Evolutionary conservation across 306 rosid genomes (phyloP).

Genomic region (Pachyrhizus erosus): DNA sequence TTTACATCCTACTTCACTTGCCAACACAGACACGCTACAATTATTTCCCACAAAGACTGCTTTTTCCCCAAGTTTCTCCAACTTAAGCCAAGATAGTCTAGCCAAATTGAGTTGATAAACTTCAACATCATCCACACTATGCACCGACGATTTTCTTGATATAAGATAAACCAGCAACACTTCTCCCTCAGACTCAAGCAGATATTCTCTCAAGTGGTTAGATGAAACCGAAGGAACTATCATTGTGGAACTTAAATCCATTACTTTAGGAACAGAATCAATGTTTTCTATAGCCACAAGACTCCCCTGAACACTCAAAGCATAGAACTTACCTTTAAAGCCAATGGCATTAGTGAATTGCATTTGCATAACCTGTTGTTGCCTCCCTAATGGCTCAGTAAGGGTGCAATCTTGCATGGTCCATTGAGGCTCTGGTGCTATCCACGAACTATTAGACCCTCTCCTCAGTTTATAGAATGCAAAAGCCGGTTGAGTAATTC

Average conservation of each 20-base stretch:
- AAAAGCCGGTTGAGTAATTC: slow-evolving; percentile 39
- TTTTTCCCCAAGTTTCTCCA: slow-evolving; percentile 26
- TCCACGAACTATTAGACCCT: not conserved
- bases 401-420: slow-evolving; percentile 29
- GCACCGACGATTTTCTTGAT: slow-evolving; percentile 25
- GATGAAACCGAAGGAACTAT: slow-evolving; percentile 34
- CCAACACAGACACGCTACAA: slow-evolving; percentile 30
- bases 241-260: slow-evolving; percentile 19
- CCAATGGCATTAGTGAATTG: slow-evolving; percentile 43
- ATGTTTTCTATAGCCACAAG: not conserved
- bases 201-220: slow-evolving; percentile 38
- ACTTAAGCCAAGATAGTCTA: slow-evolving; percentile 29
- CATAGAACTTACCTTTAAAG: slow-evolving; percentile 26
- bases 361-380: slow-evolving; percentile 16
- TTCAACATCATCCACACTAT: slow-evolving; percentile 38
- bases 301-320: slow-evolving; percentile 22
- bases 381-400: slow-evolving; percentile 1
- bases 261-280: not conserved
- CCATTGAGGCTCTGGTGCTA: slow-evolving; percentile 15
- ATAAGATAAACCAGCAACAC: slow-evolving; percentile 32
- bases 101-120: slow-evolving; percentile 17
- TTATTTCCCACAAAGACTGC: slow-evolving; percentile 38
- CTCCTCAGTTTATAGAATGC: not conserved
- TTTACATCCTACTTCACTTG: slow-evolving; percentile 40
- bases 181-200: slow-evolving; percentile 39